Percentiles rank a stretch among this genome's conserved stretches.
Evolutionary conservation across 257 asterid species (phyloP).

Genomic region (Fraxinus anomala): DNA sequence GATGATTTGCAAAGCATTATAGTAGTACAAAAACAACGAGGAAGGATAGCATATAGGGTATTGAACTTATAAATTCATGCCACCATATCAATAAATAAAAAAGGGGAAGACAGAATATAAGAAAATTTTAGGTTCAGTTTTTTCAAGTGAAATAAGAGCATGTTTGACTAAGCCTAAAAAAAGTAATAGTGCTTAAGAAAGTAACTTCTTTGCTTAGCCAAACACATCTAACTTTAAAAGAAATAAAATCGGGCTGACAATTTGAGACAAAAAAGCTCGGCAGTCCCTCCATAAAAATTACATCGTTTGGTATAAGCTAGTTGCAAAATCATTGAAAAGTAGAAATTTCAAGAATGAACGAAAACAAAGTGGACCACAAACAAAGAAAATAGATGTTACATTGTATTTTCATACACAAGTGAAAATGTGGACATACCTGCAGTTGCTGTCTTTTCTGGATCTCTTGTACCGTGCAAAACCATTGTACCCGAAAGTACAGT

Average conservation of each 20-base stretch:
- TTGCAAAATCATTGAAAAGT: no score
- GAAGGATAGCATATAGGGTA: background rate
- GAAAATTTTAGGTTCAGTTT: no score
- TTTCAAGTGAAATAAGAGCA: no score
- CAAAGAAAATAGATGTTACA: background rate
- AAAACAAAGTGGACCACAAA: background rate
- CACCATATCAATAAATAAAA: no score
- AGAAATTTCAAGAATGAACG: background rate
- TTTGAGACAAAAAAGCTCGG: background rate
- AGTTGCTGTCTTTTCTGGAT: conserved; percentile 52
- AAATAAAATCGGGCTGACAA: background rate
- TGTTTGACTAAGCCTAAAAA: no score
- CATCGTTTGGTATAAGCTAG: background rate
- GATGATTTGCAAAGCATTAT: background rate
- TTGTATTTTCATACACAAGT: conserved; percentile 9
- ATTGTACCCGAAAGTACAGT: conserved; percentile 84
- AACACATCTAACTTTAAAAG: background rate
- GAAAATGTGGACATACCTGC: conserved; percentile 42
- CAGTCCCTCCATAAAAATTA: background rate
- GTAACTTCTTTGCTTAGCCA: no score
- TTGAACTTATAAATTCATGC: background rate
- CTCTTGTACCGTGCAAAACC: conserved; percentile 79
- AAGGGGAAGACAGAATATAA: no score
- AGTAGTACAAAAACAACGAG: background rate
- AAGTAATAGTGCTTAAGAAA: no score